Evolutionary conservation across 1,284 basidiomycete species (phyloP).

Genomic region (Hymenochaete sp.): DNA sequence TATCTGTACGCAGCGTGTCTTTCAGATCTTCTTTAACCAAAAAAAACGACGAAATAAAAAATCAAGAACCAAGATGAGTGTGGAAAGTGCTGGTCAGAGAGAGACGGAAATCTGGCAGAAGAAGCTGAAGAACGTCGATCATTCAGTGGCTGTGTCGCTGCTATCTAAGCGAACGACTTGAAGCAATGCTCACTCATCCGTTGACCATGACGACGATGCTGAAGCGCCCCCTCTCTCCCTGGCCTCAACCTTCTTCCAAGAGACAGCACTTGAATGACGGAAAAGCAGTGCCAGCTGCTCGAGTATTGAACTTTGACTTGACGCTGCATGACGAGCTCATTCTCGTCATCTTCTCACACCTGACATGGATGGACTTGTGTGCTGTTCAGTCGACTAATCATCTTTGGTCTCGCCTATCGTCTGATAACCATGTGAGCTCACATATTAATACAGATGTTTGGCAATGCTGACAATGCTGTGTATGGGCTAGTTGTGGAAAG

Average conservation of each 20-base stretch:
- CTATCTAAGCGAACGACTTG: no score
- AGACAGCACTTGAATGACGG: slow-evolving; percentile 34
- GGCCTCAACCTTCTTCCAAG: slow-evolving; percentile 47
- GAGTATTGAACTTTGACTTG: slow-evolving; percentile 39
- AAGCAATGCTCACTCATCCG: no score
- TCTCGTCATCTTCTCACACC: slow-evolving; percentile 61
- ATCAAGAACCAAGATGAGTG: no score
- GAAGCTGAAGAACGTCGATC: no score
- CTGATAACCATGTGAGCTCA: slow-evolving; percentile 42
- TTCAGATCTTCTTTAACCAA: no score
- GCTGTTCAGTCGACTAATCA: slow-evolving; percentile 50
- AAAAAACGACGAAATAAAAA: no score
- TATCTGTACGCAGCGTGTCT: no score
- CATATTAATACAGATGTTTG: no score
- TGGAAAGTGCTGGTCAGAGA: no score
- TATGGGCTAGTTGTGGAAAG: slow-evolving; percentile 44
- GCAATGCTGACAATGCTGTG: no score
- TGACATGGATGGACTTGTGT: slow-evolving; percentile 61
- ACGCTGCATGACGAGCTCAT: slow-evolving; percentile 68
- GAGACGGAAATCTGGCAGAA: no score
- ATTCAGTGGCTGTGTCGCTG: no score
- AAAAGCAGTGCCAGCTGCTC: slow-evolving; percentile 15
- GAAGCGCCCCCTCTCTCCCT: slow-evolving; percentile 46
- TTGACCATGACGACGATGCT: slow-evolving; percentile 33
- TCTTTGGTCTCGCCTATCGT: slow-evolving; percentile 58